A percentile compares a stretch with the other conserved stretches of the same genome.
These are phyloP conservation scores for Boletus sp. DNA, from an alignment of 768 basidiomycete genomes.

Conservation along the genomic window DNA sequence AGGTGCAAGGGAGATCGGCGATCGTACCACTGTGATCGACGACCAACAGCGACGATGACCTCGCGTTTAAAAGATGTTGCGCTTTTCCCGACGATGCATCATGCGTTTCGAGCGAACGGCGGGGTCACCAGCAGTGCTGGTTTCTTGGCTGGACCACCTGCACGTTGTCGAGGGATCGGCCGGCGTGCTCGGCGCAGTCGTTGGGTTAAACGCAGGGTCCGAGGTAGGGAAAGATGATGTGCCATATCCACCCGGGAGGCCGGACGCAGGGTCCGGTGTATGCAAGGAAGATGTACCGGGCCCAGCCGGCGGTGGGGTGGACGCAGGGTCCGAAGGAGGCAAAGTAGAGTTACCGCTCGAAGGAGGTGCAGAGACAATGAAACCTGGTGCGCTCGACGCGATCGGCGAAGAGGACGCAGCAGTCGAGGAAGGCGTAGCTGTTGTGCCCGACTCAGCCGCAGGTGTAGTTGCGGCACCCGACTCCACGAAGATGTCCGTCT, in stretches of 20 bases:
- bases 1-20: no score
- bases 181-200: neutral
- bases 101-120: neutral
- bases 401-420: neutral
- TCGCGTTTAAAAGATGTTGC: neutral
- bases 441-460: no score
- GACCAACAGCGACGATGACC: neutral
- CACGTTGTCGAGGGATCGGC: neutral
- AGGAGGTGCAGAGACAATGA: neutral
- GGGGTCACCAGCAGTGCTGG: neutral
- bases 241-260: no score
- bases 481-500: slow-evolving; percentile 16
- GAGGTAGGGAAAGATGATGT: no score
- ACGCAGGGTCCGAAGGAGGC: neutral
- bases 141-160: neutral
- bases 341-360: neutral
- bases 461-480: neutral
- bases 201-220: neutral
- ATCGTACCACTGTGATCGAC: neutral
- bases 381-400: neutral
- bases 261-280: no score
- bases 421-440: neutral
- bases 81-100: neutral
- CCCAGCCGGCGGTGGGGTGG: neutral
- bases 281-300: no score